A percentile compares a stretch with the other conserved stretches of the same genome.
phyloP scores from a whole-genome alignment of 495 filamentous ascomycete genomes.

The Podospora pseudocomata region DNA sequence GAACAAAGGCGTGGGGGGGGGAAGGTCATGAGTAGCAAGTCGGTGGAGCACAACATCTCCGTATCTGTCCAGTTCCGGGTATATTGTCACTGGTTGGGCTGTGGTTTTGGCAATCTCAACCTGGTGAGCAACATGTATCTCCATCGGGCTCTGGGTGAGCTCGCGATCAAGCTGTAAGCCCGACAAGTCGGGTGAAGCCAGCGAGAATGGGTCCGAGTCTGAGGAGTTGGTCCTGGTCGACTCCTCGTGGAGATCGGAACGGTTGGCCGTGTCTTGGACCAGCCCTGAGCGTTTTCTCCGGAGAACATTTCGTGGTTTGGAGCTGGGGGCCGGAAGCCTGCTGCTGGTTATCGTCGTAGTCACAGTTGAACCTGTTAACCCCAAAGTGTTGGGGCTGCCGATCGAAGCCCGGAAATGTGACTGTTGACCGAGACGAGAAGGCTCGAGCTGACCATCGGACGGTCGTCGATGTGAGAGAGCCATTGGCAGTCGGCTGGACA shows the following conservation, averaged over 20 bases:
- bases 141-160: constrained; percentile 40
- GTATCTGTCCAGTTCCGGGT: constrained; percentile 56
- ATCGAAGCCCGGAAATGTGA: constrained; percentile 31
- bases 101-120: constrained; percentile 32
- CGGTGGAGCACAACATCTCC: constrained; percentile 44
- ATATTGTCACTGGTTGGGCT: constrained; percentile 39
- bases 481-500: constrained; percentile 38
- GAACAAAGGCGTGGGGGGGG: constrained; percentile 62
- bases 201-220: constrained; percentile 37
- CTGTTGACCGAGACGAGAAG: constrained; percentile 30
- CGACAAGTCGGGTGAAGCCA: constrained; percentile 29
- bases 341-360: constrained; percentile 12
- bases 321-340: constrained; percentile 22
- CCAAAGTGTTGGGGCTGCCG: constrained; percentile 19
- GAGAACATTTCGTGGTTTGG: constrained; percentile 39
- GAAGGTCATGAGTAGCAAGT: constrained; percentile 56
- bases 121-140: constrained; percentile 35
- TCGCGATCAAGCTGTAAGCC: constrained; percentile 35
- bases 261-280: constrained; percentile 34
- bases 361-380: constrained; percentile 15
- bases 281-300: constrained; percentile 47
- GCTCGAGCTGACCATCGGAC: constrained; percentile 24
- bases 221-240: constrained; percentile 39
- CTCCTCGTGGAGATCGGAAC: constrained; percentile 31
- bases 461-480: constrained; percentile 28